Evolutionary conservation across 768 basidiomycete species (phyloP), one percentile per base, ranked within the genome.

Genomic region (Phanerochaete carnosa): DNA sequence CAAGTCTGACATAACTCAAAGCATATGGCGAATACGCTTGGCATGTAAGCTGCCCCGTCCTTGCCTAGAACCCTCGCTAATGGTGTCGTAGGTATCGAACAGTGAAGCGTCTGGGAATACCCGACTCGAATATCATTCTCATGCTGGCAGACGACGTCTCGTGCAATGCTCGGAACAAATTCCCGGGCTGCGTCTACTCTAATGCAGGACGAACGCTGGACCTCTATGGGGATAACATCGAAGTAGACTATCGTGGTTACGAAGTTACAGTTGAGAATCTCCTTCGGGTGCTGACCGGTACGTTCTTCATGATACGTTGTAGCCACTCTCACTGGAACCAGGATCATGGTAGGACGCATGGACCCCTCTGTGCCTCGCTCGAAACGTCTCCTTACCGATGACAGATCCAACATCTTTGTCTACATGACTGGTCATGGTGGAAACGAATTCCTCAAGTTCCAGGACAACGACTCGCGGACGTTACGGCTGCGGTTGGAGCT

Each of bases 381-480:
- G 0, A 98, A 99, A 68, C 89, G 96, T 16, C 83, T 99, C 2
- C 78, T 97, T 43, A 89, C 93, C 0, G 95, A 99, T 68, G 89
- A 93, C 59, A 79, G 86, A 29, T 94, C 92, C 6, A 98, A 98
- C 68, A 80, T 99, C 62, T 98, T 98, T 70, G 86, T 99, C 22
- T 98, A 97, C 74, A 92, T 98, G 93, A 96, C 97, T 0, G 97
- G 97, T 0, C 97, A 98, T 66, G 97, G 97, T 13, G 97, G 97
- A 0, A 91, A 96, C 68, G 97, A 97, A 73, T 99, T 98, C 72
- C 84, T 99, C 69, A 98, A 99, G 73, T 98, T 99, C 73, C 97
- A 99, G 71, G 97, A 99, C 71, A 95, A 92, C 71, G 97, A 98
- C 73, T 43, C 19, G 39, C 39, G 39, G 39, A 43, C 16, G 95